Evolutionary conservation across 768 basidiomycete species (phyloP), one percentile per base, ranked within the genome.

Genomic region (Hericium erinaceus): DNA sequence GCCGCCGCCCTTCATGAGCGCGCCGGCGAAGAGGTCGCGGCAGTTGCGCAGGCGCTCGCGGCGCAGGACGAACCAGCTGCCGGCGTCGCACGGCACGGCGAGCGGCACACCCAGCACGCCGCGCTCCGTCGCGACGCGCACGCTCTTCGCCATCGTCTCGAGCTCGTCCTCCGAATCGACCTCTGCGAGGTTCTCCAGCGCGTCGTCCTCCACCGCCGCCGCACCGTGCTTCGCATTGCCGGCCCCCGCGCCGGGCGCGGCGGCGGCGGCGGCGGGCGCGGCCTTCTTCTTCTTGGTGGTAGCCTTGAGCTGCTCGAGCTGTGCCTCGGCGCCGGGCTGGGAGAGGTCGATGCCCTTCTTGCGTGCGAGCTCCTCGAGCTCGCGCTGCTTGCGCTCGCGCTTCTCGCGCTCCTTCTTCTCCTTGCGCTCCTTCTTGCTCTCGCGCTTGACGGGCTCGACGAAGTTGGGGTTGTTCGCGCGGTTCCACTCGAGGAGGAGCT

Each of bases 401-500:
- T 85, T 89, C 71, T 93, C 90, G 53, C 79, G 76, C 60, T 91
- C 88, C 58, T 84, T 80, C 67, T 89, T 85, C 69, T 89, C 89
- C 71, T 92, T 92, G 73, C 87, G 85, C 74, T 92, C 90, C 8
- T 85, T 87, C 65, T 93, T 93, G 24, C 84, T 87, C 72, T 91
- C 89, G 53, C 82, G 77, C 74, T 92, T 92, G 24, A 90, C 87
- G 0, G 90, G 92, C 66, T 92, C 90, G 4, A 92, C 86, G 68
- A 84, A 93, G 59, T 91, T 91, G 13, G 91, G 92, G 60, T 93
- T 92, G 66, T 92, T 79, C 24, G 81, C 85, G 38, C 89, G 84
- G 65, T 92, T 87, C 92, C 92, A 98, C 54, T 98, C 95, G 24
- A 92, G 78, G 16, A 95, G 79, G 3, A 99, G 80, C 46, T 87